phyloP scores from a whole-genome alignment of 768 basidiomycete genomes.

The Trametes cubensis region DNA sequence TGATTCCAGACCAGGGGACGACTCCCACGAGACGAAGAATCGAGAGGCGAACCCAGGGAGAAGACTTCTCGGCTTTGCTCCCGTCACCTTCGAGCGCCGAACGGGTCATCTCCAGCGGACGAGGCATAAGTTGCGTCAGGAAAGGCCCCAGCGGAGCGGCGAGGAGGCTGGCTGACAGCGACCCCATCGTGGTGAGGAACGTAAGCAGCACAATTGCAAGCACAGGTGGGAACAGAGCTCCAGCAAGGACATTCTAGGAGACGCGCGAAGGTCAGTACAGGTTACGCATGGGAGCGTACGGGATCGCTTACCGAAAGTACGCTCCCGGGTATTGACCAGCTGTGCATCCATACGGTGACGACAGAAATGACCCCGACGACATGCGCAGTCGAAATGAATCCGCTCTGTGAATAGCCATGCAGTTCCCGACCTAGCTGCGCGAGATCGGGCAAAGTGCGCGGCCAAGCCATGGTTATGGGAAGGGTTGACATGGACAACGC shows the following conservation, averaged over 20 bases:
- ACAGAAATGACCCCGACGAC: slow-evolving; percentile 82
- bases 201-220: slow-evolving; percentile 83
- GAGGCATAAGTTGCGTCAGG: slow-evolving; percentile 79
- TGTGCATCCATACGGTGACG: slow-evolving; percentile 92
- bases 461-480: slow-evolving; percentile 77
- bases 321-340: slow-evolving; percentile 95
- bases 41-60: slow-evolving; percentile 81
- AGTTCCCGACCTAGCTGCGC: slow-evolving; percentile 75
- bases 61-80: slow-evolving; percentile 37
- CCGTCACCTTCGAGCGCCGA: slow-evolving; percentile 74
- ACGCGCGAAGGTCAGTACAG: slow-evolving; percentile 9
- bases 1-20: slow-evolving; percentile 97
- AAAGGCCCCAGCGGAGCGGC: slow-evolving; percentile 84
- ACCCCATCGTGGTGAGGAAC: slow-evolving; percentile 84
- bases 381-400: slow-evolving; percentile 64
- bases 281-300: slow-evolving; percentile 18
- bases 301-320: slow-evolving; percentile 75
- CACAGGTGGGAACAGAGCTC: slow-evolving; percentile 82
- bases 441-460: slow-evolving; percentile 72
- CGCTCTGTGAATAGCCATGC: slow-evolving; percentile 77
- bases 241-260: slow-evolving; percentile 82
- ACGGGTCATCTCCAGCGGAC: slow-evolving; percentile 83
- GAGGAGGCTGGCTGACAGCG: slow-evolving; percentile 77
- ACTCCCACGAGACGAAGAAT: slow-evolving; percentile 89
- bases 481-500: slow-evolving; percentile 52